A percentile compares a stretch with the other conserved stretches of the same genome.
Evolutionary conservation across 2,329 filamentous ascomycete species (phyloP).

Genomic region (Sordariomycetes sp.): DNA sequence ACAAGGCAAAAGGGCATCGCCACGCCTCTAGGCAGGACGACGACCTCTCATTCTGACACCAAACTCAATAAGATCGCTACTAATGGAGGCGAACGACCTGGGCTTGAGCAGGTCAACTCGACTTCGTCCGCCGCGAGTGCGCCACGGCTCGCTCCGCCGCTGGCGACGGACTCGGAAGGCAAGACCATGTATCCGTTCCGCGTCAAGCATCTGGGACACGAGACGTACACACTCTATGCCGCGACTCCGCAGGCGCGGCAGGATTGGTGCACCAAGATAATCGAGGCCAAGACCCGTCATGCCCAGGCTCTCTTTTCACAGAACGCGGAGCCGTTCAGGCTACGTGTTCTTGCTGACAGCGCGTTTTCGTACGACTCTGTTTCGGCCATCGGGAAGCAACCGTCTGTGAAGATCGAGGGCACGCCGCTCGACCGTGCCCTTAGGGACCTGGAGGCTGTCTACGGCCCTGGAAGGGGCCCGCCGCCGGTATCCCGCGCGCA

Average conservation of each 20-base stretch:
- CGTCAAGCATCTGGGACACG: constrained; percentile 89
- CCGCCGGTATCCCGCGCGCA: constrained; percentile 70
- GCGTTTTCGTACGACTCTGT: constrained; percentile 72
- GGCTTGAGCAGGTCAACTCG: constrained; percentile 58
- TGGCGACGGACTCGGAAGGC: constrained; percentile 60
- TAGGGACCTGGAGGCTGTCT: constrained; percentile 71
- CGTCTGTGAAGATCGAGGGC: constrained; percentile 68
- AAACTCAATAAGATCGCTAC: constrained; percentile 46
- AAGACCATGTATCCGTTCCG: constrained; percentile 89
- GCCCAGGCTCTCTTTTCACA: constrained; percentile 81
- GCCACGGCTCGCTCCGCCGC: constrained; percentile 27
- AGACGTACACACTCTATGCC: constrained; percentile 86
- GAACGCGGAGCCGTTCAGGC: constrained; percentile 88
- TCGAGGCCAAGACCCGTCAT: constrained; percentile 89
- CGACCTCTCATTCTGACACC: constrained; percentile 47
- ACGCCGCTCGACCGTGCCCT: constrained; percentile 90
- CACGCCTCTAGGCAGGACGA: constrained; percentile 45
- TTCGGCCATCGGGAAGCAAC: constrained; percentile 46
- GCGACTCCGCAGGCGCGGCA: constrained; percentile 61
- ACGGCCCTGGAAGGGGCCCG: constrained; percentile 60
- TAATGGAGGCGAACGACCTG: constrained; percentile 41
- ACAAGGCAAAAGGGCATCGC: constrained; percentile 71
- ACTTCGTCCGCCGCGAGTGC: constrained; percentile 44
- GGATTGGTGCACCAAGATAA: constrained; percentile 90
- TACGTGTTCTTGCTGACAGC: constrained; percentile 85